Conservation (phyloP, 129 eudicot species). For the Escallonia herrerae region DNA sequence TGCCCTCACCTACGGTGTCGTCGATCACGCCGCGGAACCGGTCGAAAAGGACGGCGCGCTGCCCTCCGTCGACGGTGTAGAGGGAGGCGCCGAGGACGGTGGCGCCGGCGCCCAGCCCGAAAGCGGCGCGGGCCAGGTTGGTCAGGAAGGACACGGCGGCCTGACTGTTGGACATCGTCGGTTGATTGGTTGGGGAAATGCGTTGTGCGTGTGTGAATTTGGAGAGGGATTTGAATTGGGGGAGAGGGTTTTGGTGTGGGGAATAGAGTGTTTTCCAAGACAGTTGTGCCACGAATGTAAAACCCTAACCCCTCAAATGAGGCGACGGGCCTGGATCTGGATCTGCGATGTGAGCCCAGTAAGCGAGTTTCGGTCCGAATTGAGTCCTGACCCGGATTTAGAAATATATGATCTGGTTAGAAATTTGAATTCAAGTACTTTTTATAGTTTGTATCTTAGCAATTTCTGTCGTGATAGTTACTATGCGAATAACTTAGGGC, state of each 20-base stretch:
- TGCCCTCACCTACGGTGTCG: slow-evolving; percentile 74
- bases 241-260: not conserved
- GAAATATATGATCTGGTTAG: too few species aligned
- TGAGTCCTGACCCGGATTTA: too few species aligned
- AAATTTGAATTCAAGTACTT: too few species aligned
- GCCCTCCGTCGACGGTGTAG: slow-evolving; percentile 95
- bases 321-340: too few species aligned
- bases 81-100: slow-evolving; percentile 60
- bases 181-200: too few species aligned
- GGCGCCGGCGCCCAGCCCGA: slow-evolving; percentile 59
- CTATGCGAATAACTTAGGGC: too few species aligned
- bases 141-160: slow-evolving; percentile 43
- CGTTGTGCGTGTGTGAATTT: not conserved
- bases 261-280: not conserved
- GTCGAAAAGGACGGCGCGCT: slow-evolving; percentile 84
- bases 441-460: too few species aligned
- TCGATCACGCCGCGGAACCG: slow-evolving; percentile 80
- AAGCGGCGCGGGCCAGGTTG: slow-evolving; percentile 79
- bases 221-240: not conserved
- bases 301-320: not conserved
- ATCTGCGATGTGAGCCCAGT: too few species aligned
- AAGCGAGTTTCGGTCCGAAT: too few species aligned
- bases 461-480: too few species aligned
- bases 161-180: slow-evolving; percentile 34
- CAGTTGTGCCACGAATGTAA: not conserved